phyloP scores from a whole-genome alignment of 169 alveolate genomes.

The Plasmodium gallinaceum region DNA sequence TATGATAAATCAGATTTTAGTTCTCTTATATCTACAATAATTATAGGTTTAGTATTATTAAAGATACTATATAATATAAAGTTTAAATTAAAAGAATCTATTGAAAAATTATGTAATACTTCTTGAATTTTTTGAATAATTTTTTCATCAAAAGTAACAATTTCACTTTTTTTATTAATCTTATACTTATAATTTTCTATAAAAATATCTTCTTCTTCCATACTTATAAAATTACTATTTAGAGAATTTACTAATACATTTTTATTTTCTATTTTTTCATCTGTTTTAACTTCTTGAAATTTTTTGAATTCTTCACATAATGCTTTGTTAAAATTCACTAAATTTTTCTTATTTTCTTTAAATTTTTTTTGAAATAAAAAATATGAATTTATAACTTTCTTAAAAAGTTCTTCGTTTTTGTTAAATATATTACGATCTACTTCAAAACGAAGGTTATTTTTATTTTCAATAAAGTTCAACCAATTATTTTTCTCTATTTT shows the following conservation, averaged over 20 bases:
- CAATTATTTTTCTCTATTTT: constrained; percentile 62
- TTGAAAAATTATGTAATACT: constrained; percentile 30
- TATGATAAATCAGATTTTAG: constrained; percentile 86
- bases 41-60: constrained; percentile 78
- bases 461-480: constrained; percentile 52
- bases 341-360: constrained; percentile 58
- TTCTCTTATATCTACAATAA: constrained; percentile 88
- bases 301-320: constrained; percentile 73
- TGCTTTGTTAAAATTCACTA: constrained; percentile 39
- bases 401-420: constrained; percentile 68
- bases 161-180: constrained; percentile 27
- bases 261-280: constrained; percentile 38
- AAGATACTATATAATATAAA: constrained; percentile 52
- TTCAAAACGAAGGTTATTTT: constrained; percentile 56
- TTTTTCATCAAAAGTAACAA: constrained; percentile 51
- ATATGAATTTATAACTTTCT: constrained; percentile 61
- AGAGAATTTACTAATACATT: background rate
- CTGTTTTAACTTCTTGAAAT: constrained; percentile 59
- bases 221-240: constrained; percentile 61
- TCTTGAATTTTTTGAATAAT: constrained; percentile 53
- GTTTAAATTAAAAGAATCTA: constrained; percentile 60
- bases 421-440: constrained; percentile 62
- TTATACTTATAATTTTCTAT: constrained; percentile 51
- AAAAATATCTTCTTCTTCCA: constrained; percentile 75
- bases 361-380: constrained; percentile 72